Conservation (phyloP, 441 rosid species). For the Populus trichocarpa region DNA sequence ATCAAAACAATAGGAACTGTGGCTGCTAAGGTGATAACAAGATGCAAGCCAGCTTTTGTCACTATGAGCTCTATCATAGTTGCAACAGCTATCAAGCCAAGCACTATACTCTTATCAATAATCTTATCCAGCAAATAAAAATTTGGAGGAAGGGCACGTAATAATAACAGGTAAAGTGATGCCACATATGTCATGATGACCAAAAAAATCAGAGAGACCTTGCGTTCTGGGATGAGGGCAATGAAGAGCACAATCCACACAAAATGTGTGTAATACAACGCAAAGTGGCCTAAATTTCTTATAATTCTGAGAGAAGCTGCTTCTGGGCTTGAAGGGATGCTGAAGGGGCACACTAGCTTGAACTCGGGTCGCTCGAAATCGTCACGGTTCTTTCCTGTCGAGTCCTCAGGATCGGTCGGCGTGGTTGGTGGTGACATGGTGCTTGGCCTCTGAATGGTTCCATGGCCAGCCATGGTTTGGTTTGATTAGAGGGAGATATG, state of each 20-base stretch:
- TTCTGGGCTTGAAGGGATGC: slow-evolving; percentile 20
- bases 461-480: no score
- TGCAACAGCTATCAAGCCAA: background rate
- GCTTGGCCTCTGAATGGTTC: no score
- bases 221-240: slow-evolving; percentile 14
- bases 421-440: background rate
- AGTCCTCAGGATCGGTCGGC: background rate
- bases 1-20: no score
- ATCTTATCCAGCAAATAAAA: background rate
- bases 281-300: slow-evolving; percentile 15
- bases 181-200: slow-evolving; percentile 25
- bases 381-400: background rate
- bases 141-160: slow-evolving; percentile 5
- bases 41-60: slow-evolving; percentile 11
- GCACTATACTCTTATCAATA: slow-evolving; percentile 7
- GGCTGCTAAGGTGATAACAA: background rate
- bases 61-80: slow-evolving; percentile 1
- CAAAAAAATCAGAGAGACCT: slow-evolving; percentile 14
- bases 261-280: slow-evolving; percentile 16
- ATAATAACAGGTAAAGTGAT: slow-evolving; percentile 5
- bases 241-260: slow-evolving; percentile 23
- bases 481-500: no score
- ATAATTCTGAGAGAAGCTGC: slow-evolving; percentile 17
- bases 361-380: background rate
- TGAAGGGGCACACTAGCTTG: slow-evolving; percentile 16